These are phyloP conservation scores for Laetiporus sulphureus DNA, from an alignment of 1,284 basidiomycete species.

Conservation along the genomic window DNA sequence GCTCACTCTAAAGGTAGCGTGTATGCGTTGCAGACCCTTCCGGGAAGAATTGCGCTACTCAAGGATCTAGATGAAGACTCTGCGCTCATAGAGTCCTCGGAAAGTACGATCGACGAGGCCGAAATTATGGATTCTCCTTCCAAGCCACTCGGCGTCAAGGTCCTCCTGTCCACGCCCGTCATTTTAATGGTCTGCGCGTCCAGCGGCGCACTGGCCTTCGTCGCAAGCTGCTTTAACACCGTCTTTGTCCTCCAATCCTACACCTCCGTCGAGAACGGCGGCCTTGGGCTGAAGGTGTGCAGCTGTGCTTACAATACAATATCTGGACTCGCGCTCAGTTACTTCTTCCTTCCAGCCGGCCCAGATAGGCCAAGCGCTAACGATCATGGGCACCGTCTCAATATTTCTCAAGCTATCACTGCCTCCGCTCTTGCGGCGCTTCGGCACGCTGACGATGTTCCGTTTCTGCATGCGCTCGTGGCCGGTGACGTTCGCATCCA, in stretches of 20 bases:
- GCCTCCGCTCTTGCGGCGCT: slow-evolving; percentile 28
- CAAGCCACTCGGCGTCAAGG: slow-evolving; percentile 18
- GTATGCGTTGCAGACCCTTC: too few relatives aligned
- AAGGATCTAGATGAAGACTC: too few relatives aligned
- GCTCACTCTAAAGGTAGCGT: too few relatives aligned
- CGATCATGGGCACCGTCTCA: slow-evolving; percentile 31
- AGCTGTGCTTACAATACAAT: slow-evolving; percentile 4
- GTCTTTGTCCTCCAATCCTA: slow-evolving; percentile 64
- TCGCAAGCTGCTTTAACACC: slow-evolving; percentile 51
- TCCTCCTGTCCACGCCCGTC: slow-evolving; percentile 43
- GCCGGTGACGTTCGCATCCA: slow-evolving; percentile 28
- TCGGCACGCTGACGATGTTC: slow-evolving; percentile 27
- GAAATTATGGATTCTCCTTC: not conserved
- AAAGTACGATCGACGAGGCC: not conserved
- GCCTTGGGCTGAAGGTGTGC: slow-evolving; percentile 51
- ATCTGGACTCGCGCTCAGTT: not conserved
- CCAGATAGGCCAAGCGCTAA: slow-evolving; percentile 56
- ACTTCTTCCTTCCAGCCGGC: slow-evolving; percentile 33
- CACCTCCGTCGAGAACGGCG: slow-evolving; percentile 48
- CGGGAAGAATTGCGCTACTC: too few relatives aligned
- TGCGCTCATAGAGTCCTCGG: slow-evolving; percentile 3
- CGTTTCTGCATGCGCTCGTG: slow-evolving; percentile 28
- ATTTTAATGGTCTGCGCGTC: slow-evolving; percentile 47
- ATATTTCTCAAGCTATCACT: slow-evolving; percentile 32
- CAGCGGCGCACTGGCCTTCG: slow-evolving; percentile 51